Conservation (phyloP, 805 yeast genomes). For the Monosporozyma unispora region DNA sequence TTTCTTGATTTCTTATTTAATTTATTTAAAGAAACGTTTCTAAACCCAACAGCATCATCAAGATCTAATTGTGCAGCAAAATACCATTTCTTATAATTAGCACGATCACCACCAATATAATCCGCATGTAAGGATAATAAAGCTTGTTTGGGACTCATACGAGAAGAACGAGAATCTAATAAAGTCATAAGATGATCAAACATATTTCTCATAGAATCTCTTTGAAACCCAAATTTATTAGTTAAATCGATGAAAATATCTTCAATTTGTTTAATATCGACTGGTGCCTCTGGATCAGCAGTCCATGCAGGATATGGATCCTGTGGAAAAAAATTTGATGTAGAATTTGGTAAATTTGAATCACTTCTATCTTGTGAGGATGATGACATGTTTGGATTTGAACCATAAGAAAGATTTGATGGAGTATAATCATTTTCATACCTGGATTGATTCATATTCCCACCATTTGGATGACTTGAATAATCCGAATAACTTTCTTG, state of each 20-base stretch:
- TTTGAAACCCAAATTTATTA: constrained; percentile 80
- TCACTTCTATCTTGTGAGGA: neutral
- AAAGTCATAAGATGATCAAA: constrained; percentile 82
- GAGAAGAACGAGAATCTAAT: constrained; percentile 72
- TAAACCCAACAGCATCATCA: constrained; percentile 76
- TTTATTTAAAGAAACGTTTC: constrained; percentile 58
- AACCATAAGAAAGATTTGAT: constrained; percentile 80
- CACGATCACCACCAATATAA: constrained; percentile 79
- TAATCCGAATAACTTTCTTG: constrained; percentile 55
- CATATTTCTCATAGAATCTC: constrained; percentile 88
- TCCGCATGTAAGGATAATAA: constrained; percentile 75
- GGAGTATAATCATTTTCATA: constrained; percentile 49
- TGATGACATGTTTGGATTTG: constrained; percentile 37
- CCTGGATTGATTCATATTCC: constrained; percentile 20
- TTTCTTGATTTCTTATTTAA: constrained; percentile 71
- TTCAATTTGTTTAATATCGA: constrained; percentile 75
- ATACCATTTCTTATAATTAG: constrained; percentile 81
- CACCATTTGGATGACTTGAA: constrained; percentile 42
- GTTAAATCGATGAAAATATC: constrained; percentile 77
- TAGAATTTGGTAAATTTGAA: neutral
- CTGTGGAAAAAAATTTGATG: constrained; percentile 40
- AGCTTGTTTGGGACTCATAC: constrained; percentile 88
- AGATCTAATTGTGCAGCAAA: constrained; percentile 83
- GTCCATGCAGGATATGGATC: constrained; percentile 99
- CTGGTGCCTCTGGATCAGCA: constrained; percentile 87